Base-by-base conservation (phyloP, 306 rosid species). In the Fragaria nilgerrensis region DNA sequence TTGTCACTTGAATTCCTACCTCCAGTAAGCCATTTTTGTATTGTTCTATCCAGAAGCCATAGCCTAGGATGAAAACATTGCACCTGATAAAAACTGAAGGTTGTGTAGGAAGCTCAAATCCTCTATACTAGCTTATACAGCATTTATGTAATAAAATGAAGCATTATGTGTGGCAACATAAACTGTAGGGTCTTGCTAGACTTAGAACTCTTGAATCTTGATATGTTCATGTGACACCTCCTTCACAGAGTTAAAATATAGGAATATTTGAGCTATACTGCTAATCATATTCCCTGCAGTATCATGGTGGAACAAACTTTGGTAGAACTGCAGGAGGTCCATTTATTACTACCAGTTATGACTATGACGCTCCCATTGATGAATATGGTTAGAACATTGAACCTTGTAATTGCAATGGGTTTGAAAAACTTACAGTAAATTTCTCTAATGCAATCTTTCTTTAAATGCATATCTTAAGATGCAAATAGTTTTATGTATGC, bases 251-350 rank as follows among this genome's bases (percentile, higher is more conserved):
- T 20, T 7, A 14, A 43, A 32, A 8, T 4, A 20, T 29, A 19
- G 23, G n/a, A n/a, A 41, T 20, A 43, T 4, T 65, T 23, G 59
- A 32, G 29, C 62, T 48, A 45, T 22, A 22, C 36, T 37, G 43
- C 37, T 22, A 23, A 68, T 58, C 49, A 9, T 37, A 37, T 62
- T 29, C 9, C 16, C 27, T 55, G 47, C 84, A 84, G 90, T 84
- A 77, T 59, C 90, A 87, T 78, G 90, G 90, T 48, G 88, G 88
- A 66, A 87, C 88, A 25, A 87, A 84, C 62, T 87, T 79, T 53
- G 88, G 86, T 52, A 82, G 88, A 84, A 87, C 86, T 32, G 86
- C 88, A 9, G 88, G 87, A 58, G 89, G 89, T 9, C 89, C 89
- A 59, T 84, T 86, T 74, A 73, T 86, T 23, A 81, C 89, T 63